Base-by-base conservation (phyloP, 2,329 filamentous ascomycete species). In the Aspergillus fischeri region DNA sequence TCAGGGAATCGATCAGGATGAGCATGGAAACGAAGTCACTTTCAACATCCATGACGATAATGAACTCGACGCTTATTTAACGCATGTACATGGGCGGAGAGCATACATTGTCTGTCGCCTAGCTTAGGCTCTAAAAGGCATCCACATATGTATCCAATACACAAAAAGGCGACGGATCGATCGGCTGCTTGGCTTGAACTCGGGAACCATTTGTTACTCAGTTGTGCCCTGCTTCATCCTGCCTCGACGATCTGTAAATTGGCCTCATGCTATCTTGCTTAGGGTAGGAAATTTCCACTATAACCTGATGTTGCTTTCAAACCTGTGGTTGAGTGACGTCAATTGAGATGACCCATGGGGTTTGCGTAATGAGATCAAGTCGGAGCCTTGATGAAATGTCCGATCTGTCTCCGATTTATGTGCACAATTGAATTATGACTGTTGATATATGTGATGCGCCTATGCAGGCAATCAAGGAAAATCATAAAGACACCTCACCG, bases 31-130 rank as follows among this genome's bases (percentile, higher is more conserved):
- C 51, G 87, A 90, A 67, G 77, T 89, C 48, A 78, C 78, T 17
- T 82, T 90, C 65, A 75, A 80, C 55, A 87, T 93, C 64, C 86
- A 87, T 54, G 81, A 86, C 44, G 87, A 92, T 64, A 83, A 85
- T 60, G 89, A 93, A 74, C 71, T 94, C 60, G 81, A 82, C 58
- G 87, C 86, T 0, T 93, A 92, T 73, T 72, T 94, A 63, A 79
- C 81, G 49, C 87, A 90, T 68, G 78, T 87, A 27, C 76, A 83
- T 61, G 79, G 76, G 41, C 73, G 77, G 67, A 85, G 84, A 67
- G 79, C 80, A 14, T 80, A 77, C 5, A 84, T 86, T 70, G 67
- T 78, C 14, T 77, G 82, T 53, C 68, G 70, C 38, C 63, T 78
- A 49, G 67, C 64, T 38, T 63, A 67, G 42, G 64, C 67, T 10